A percentile compares a stretch with the other conserved stretches of the same genome.
These are phyloP conservation scores for Mortierella hygrophila DNA, from an alignment of 192 early-diverging fungal species.

Conservation along the genomic window DNA sequence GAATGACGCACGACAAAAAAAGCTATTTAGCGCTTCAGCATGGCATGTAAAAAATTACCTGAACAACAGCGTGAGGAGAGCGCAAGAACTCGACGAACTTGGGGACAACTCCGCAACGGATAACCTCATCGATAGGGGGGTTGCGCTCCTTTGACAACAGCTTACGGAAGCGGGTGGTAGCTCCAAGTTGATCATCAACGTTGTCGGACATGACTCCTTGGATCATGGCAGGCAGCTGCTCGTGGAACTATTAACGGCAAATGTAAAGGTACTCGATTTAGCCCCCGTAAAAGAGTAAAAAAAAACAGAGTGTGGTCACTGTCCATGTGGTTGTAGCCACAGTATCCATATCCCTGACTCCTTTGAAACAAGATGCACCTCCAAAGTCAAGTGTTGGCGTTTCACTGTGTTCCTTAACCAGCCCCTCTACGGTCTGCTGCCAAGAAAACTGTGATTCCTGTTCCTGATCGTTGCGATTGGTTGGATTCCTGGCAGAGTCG, in stretches of 20 bases:
- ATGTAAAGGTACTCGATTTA: background rate
- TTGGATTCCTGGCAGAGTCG: background rate
- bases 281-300: background rate
- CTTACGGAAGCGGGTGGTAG: conserved; percentile 94
- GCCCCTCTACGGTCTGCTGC: background rate
- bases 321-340: background rate
- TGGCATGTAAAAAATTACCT: conserved; percentile 64
- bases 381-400: background rate
- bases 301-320: background rate
- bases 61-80: conserved; percentile 87
- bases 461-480: background rate
- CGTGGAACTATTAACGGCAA: conserved; percentile 66
- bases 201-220: conserved; percentile 83
- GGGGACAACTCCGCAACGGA: conserved; percentile 92
- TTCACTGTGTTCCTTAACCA: background rate
- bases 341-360: background rate
- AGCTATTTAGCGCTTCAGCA: too few species aligned
- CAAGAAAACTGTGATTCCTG: background rate
- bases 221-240: conserved; percentile 86
- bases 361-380: background rate
- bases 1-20: too few species aligned
- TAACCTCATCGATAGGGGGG: conserved; percentile 98
- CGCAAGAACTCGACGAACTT: conserved; percentile 95
- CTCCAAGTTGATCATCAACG: conserved; percentile 81
- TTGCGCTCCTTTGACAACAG: conserved; percentile 94